Base-by-base conservation (phyloP, 2,329 filamentous ascomycete species). In the Coniochaeta sp. region DNA sequence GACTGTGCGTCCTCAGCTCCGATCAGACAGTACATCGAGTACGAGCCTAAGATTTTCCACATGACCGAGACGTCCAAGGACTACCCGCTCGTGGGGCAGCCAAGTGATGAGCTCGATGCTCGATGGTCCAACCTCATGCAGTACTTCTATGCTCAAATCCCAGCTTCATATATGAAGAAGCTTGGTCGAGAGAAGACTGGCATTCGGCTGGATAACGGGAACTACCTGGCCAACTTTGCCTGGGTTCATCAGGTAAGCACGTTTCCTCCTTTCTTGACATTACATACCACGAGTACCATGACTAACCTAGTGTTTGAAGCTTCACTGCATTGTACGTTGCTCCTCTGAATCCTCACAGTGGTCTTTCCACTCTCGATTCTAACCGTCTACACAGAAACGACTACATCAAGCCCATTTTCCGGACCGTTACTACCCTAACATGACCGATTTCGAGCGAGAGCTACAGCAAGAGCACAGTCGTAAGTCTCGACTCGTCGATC, bases 391-490 rank as follows among this genome's bases (percentile, higher is more conserved):
- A 40, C n/a, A 66, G 65, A 67, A 65, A 66, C 64, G 65, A 10
- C 63, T 67, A 19, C 65, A 67, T 59, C 65, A 67, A 58, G 65
- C 64, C 2, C 65, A 66, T 34, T 67, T 66, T n/a, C 64, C 64
- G 3, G 64, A 67, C 6, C 38, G 61, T 24, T 67, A 67, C 44
- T 67, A 60, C 58, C 64, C 65, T 1, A 59, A 67, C 40, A 65
- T 67, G 65, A 66, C 65, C 30, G 63, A 65, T 44, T 62, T 66
- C 14, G 65, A 67, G 22, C 60, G 65, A 38, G 64, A 65, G 38
- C 40, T 67, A 6, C 65, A 65, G 44, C 57, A 65, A 16, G 64
- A 65, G 50, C 65, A 67, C 57, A 67, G 61, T 36, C 26, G 64
- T 67, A 59, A 62, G 63, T 62, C 12, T 19, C 34, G 34, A 12